Evolutionary conservation across 2,329 filamentous ascomycete species (phyloP), one percentile per base, ranked within the genome.

Genomic region (Fusarium solani-melongenae): DNA sequence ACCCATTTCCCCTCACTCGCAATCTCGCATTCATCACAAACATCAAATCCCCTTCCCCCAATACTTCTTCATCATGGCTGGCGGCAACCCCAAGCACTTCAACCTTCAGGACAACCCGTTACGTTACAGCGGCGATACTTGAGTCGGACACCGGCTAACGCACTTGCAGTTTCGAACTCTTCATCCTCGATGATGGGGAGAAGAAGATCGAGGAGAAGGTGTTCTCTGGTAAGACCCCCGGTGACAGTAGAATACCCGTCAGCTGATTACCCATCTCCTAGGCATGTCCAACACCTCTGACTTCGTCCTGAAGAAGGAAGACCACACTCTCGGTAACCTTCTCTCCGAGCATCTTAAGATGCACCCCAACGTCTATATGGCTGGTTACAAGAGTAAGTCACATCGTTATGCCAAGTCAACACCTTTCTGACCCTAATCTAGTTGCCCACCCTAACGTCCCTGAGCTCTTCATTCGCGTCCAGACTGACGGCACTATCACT

Each of bases 271-370:
- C 14, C 14, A n/a, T 33, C 9, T 53, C 27, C 31, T 14, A 81
- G 95, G 94, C 80, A 95, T 97, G 81, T 94, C 96, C 24, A 97
- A 98, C 82, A 95, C 94, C n/a, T 93, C 94, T 11, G 93, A 98
- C 83, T 99, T 99, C 86, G 91, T 94, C 67, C 92, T 99, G 84
- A 94, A 94, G 84, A 98, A 98, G 83, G 96, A 99, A 83, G 96
- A 99, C 78, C 96, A 98, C 84, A 98, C 96, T 1, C 90, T 99
- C 29, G 96, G 92, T 77, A 98, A 99, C 83, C 88, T 99, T 64
- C 89, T 99, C 65, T 90, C 93, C 56, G 92, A 94, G 79, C 94
- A 96, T 78, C 92, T 99, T 66, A 92, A 96, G 85, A 92, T 93
- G 82, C 93, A 94, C 78, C 89, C 91, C 20, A 92, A 97, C 81